Percentiles rank a stretch among this genome's conserved stretches.
Conservation (phyloP, 1,139 yeast species). For the Pichia sp. region DNA sequence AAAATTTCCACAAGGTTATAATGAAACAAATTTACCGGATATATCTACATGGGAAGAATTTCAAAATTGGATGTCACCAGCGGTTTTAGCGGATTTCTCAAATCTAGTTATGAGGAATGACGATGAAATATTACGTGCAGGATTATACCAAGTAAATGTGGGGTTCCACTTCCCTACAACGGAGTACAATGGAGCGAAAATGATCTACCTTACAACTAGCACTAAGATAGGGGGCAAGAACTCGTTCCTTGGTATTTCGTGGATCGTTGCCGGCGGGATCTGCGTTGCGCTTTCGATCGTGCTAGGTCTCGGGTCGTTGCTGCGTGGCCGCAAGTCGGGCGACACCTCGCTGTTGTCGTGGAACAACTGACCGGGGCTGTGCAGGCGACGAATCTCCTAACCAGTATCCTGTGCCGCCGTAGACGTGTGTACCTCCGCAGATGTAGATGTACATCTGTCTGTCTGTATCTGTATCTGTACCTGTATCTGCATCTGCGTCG, state of each 20-base stretch:
- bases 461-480: neutral
- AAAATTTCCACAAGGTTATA: slow-evolving; percentile 83
- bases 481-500: neutral
- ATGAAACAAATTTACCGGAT: slow-evolving; percentile 77
- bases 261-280: slow-evolving; percentile 92
- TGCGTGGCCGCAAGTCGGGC: slow-evolving; percentile 69
- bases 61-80: slow-evolving; percentile 97
- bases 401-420: neutral
- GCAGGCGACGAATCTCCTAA: neutral
- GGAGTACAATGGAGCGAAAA: slow-evolving; percentile 76
- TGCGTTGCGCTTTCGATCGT: slow-evolving; percentile 56
- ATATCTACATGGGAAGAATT: slow-evolving; percentile 69
- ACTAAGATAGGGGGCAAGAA: slow-evolving; percentile 90
- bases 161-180: slow-evolving; percentile 87
- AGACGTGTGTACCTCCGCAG: neutral
- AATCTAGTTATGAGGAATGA: slow-evolving; percentile 80
- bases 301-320: slow-evolving; percentile 52
- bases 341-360: slow-evolving; percentile 67
- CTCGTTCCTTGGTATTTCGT: slow-evolving; percentile 76
- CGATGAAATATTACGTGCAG: slow-evolving; percentile 48
- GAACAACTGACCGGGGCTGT: slow-evolving; percentile 34
- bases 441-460: neutral
- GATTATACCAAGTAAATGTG: slow-evolving; percentile 63
- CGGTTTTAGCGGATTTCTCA: slow-evolving; percentile 81
- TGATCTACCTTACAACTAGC: slow-evolving; percentile 71